Evolutionary conservation across 805 yeast genomes (phyloP).

Genomic region (Huiozyma sinensis): DNA sequence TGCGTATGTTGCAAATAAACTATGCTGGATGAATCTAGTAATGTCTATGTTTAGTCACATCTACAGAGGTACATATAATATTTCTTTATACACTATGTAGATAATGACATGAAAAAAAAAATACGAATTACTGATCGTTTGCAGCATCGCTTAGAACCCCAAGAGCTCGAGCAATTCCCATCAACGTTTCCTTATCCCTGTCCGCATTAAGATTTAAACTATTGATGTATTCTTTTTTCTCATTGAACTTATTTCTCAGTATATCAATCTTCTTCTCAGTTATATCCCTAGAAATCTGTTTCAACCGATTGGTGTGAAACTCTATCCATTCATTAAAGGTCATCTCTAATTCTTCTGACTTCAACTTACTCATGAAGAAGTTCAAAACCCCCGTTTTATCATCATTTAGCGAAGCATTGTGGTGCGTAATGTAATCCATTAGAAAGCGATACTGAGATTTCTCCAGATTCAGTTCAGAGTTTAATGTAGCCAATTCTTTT

Average conservation of each 20-base stretch:
- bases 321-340: slow-evolving; percentile 63
- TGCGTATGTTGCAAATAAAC: no score
- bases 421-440: slow-evolving; percentile 17
- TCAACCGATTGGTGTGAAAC: slow-evolving; percentile 28
- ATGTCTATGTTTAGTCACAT: no score
- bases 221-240: slow-evolving; percentile 4
- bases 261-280: slow-evolving; percentile 36
- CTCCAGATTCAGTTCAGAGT: slow-evolving; percentile 4
- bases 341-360: slow-evolving; percentile 57
- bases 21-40: no score
- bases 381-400: slow-evolving; percentile 60
- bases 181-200: neutral
- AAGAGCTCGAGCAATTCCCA: neutral
- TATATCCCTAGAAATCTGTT: slow-evolving; percentile 37
- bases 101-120: no score
- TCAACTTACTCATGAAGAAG: slow-evolving; percentile 55
- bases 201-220: slow-evolving; percentile 11
- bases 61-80: no score
- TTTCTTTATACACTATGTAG: no score
- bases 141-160: neutral
- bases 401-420: slow-evolving; percentile 28
- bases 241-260: slow-evolving; percentile 24
- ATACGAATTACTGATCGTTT: no score
- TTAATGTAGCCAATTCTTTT: no score
- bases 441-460: slow-evolving; percentile 19